Evolutionary conservation across 1,284 basidiomycete species (phyloP).

Genomic region (Stygiomarasmius scandens): DNA sequence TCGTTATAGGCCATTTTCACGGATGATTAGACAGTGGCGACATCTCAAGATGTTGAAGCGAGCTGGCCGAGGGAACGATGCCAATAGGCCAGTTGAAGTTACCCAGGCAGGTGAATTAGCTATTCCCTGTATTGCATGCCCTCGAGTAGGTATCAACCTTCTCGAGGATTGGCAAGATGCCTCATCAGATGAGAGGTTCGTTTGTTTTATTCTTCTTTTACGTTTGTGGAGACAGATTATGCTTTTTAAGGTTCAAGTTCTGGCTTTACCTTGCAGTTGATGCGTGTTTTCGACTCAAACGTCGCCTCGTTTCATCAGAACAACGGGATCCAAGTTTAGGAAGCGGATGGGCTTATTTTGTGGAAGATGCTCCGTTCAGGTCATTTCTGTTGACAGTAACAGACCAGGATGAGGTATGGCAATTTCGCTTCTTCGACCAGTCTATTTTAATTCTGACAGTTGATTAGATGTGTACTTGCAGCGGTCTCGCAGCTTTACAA

Average conservation of each 20-base stretch:
- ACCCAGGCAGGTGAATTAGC: conserved; percentile 9
- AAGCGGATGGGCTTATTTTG: conserved; percentile 1
- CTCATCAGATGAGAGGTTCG: neutral
- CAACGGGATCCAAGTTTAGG: neutral
- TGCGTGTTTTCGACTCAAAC: conserved; percentile 3
- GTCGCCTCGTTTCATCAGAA: neutral
- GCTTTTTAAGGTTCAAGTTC: neutral
- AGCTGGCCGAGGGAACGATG: conserved; percentile 22
- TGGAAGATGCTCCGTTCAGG: neutral
- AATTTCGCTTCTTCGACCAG: neutral
- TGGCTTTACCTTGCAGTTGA: conserved; percentile 1
- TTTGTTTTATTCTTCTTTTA: neutral
- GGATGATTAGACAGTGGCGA: conserved; percentile 19
- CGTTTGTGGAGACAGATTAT: neutral
- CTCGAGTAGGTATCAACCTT: conserved; percentile 20
- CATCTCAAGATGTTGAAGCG: conserved; percentile 31
- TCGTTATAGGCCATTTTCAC: conserved; percentile 24
- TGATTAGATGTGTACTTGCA: conserved; percentile 1
- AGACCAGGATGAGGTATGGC: conserved; percentile 9
- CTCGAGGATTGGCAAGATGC: conserved; percentile 15
- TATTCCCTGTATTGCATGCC: conserved; percentile 21
- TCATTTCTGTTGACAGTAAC: neutral
- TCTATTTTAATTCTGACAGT: neutral
- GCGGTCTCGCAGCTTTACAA: neutral
- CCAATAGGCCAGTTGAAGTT: conserved; percentile 7